A percentile compares a stretch with the other conserved stretches of the same genome.
These are phyloP conservation scores for Aspergillus arachidicola DNA, from an alignment of 2,329 filamentous ascomycete genomes.

Conservation along the genomic window DNA sequence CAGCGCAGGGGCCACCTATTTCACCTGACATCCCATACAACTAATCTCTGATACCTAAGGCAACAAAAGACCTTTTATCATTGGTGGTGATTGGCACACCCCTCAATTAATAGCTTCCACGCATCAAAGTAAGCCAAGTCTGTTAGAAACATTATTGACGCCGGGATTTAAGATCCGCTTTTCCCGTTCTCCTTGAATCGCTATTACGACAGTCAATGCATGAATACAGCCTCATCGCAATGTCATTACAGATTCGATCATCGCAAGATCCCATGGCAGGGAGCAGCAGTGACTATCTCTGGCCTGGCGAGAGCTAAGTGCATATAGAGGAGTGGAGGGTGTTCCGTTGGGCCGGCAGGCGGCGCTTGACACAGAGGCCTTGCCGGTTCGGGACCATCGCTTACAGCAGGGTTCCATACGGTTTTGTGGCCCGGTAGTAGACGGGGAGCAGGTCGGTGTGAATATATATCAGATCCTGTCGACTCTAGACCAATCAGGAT, in stretches of 20 bases:
- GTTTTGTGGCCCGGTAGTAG: neutral
- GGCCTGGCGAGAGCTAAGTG: neutral
- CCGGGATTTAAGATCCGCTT: neutral
- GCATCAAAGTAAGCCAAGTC: neutral
- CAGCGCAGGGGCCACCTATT: neutral
- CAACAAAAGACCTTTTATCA: neutral
- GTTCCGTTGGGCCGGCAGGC: neutral
- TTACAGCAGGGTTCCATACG: neutral
- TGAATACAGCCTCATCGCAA: neutral
- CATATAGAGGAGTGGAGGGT: neutral
- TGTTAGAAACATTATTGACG: neutral
- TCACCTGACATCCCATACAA: neutral
- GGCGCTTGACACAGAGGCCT: neutral
- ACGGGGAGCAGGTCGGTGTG: neutral
- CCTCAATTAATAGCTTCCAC: neutral
- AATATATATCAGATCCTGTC: neutral
- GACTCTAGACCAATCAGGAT: neutral
- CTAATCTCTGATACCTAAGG: neutral
- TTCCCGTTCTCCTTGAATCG: neutral
- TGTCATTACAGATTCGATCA: neutral
- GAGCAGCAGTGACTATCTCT: neutral
- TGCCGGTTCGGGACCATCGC: neutral
- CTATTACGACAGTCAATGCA: neutral
- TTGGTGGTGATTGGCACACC: neutral
- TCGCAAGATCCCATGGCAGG: neutral